A percentile compares a stretch with the other conserved stretches of the same genome.
These are phyloP conservation scores for Chytriomyces sp. DNA, from an alignment of 192 early-diverging fungal genomes.

Conservation along the genomic window DNA sequence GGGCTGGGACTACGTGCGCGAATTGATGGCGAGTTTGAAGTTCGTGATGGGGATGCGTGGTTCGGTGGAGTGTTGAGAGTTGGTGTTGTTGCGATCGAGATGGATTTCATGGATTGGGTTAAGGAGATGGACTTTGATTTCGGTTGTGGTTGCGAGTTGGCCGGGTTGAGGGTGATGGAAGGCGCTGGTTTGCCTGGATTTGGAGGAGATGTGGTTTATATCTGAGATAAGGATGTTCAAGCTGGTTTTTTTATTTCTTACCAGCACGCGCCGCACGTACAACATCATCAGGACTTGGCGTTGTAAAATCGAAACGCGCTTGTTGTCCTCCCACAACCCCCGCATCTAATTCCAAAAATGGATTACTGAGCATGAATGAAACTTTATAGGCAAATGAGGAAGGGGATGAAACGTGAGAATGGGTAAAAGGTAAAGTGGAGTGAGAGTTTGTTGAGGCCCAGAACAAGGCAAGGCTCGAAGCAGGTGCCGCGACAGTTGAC, in stretches of 20 bases:
- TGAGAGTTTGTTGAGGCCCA: not conserved
- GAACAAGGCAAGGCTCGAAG: slow-evolving; percentile 6
- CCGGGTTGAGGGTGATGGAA: not conserved
- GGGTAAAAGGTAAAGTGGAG: no score
- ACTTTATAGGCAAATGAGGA: not conserved
- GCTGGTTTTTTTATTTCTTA: slow-evolving; percentile 20
- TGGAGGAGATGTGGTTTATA: slow-evolving; percentile 37
- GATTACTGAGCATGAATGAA: not conserved
- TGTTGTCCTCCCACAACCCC: slow-evolving; percentile 11
- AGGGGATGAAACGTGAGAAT: slow-evolving; percentile 2
- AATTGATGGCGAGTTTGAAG: not conserved
- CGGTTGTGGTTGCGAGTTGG: not conserved
- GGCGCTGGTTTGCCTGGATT: slow-evolving; percentile 6
- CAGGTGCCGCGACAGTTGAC: not conserved
- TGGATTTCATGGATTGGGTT: slow-evolving; percentile 26
- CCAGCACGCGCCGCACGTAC: slow-evolving; percentile 18
- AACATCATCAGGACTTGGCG: slow-evolving; percentile 68
- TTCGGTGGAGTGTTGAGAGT: not conserved
- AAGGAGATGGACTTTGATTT: not conserved
- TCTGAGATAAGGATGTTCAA: slow-evolving; percentile 47
- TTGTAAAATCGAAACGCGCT: slow-evolving; percentile 69
- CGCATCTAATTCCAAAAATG: not conserved
- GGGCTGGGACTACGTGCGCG: not conserved
- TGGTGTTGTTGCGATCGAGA: slow-evolving; percentile 10
- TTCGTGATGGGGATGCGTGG: not conserved